Conservation (phyloP, 495 filamentous ascomycete species). For the Penicillium diatomitis region DNA sequence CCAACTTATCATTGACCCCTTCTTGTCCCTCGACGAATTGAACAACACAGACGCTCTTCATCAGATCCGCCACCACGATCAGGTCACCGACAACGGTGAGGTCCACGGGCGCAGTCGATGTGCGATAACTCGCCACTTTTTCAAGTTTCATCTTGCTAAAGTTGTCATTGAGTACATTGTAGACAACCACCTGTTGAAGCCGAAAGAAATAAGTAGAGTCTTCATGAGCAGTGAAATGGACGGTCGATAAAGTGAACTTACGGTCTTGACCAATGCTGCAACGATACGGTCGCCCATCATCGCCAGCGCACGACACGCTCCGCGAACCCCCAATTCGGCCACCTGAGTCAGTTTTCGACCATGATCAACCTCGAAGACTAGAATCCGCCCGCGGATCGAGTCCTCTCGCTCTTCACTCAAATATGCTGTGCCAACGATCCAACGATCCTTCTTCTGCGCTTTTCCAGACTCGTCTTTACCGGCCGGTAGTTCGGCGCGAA, state of each 20-base stretch:
- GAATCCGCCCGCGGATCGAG: conserved; percentile 61
- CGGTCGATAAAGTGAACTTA: conserved; percentile 27
- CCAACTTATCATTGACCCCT: conserved; percentile 41
- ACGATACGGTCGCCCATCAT: conserved; percentile 71
- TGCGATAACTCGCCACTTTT: conserved; percentile 64
- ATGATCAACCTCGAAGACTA: conserved; percentile 74
- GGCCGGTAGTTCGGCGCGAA: conserved; percentile 64
- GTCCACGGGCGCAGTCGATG: conserved; percentile 78
- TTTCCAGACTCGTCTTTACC: conserved; percentile 43
- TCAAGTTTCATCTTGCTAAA: conserved; percentile 43
- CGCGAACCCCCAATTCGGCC: conserved; percentile 53
- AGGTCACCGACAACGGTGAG: conserved; percentile 57
- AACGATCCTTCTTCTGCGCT: conserved; percentile 51
- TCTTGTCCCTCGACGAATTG: conserved; percentile 46
- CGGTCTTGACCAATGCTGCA: conserved; percentile 77
- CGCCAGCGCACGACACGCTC: conserved; percentile 68
- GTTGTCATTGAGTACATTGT: conserved; percentile 40
- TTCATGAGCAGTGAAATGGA: neutral
- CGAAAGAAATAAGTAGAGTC: conserved; percentile 3
- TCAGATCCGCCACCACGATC: conserved; percentile 84
- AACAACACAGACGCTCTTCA: conserved; percentile 81
- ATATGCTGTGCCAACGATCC: conserved; percentile 80
- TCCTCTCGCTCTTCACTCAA: conserved; percentile 49
- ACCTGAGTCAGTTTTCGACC: conserved; percentile 62
- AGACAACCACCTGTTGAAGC: conserved; percentile 44